Evolutionary conservation across 2,329 filamentous ascomycete genomes (phyloP).

Genomic region (Aspergillus phoenicis): DNA sequence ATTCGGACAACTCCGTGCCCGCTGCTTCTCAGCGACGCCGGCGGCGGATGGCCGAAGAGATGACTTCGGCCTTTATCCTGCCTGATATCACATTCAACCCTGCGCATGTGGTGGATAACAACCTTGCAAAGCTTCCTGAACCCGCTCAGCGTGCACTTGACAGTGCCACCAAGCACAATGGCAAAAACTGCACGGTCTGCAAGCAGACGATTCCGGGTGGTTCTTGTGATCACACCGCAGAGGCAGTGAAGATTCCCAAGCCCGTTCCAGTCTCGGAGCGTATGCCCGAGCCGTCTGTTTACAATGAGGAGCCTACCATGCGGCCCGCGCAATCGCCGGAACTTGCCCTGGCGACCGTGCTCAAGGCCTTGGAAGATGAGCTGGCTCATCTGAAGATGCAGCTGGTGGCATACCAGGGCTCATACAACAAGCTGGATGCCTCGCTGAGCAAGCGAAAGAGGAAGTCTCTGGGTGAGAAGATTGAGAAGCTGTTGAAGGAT

Average conservation of each 20-base stretch:
- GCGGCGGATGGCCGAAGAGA: slow-evolving; percentile 53
- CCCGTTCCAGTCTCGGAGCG: slow-evolving; percentile 55
- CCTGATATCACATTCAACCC: slow-evolving; percentile 61
- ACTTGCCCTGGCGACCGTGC: slow-evolving; percentile 75
- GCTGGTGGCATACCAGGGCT: slow-evolving; percentile 62
- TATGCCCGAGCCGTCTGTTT: slow-evolving; percentile 43
- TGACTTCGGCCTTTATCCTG: slow-evolving; percentile 67
- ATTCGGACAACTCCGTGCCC: slow-evolving; percentile 51
- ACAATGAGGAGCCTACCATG: slow-evolving; percentile 61
- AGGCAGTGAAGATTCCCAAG: slow-evolving; percentile 50
- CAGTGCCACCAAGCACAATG: slow-evolving; percentile 51
- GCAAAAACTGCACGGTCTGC: slow-evolving; percentile 60
- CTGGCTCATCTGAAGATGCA: slow-evolving; percentile 73
- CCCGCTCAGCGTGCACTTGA: slow-evolving; percentile 46
- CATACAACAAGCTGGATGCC: slow-evolving; percentile 69
- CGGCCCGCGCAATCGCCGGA: slow-evolving; percentile 68
- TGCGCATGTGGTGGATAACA: slow-evolving; percentile 30
- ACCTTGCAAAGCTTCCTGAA: slow-evolving; percentile 40
- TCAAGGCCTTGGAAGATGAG: slow-evolving; percentile 81
- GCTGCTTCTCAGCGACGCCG: slow-evolving; percentile 55
- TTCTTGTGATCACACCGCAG: slow-evolving; percentile 34
- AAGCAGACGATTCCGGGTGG: slow-evolving; percentile 45
- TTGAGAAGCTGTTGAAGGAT: slow-evolving; percentile 63
- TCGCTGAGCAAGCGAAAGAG: slow-evolving; percentile 67
- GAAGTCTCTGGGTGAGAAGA: slow-evolving; percentile 61